A percentile compares a stretch with the other conserved stretches of the same genome.
Evolutionary conservation across 441 rosid genomes (phyloP).

Genomic region (Euphorbia schlechtendalii): DNA sequence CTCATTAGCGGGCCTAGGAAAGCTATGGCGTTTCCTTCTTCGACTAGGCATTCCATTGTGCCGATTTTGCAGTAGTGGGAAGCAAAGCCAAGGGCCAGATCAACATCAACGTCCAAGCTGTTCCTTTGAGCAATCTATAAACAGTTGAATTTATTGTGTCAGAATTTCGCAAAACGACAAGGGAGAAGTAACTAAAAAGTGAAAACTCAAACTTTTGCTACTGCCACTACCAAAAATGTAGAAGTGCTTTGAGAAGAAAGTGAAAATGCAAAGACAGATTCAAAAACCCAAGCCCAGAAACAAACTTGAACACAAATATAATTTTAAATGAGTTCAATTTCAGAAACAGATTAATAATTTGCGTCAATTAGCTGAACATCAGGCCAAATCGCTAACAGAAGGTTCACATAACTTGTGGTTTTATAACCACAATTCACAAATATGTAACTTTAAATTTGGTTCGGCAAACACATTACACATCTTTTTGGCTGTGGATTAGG

Average conservation of each 20-base stretch:
- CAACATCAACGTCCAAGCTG: constrained; percentile 92
- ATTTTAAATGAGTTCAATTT: neutral
- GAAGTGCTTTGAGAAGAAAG: neutral
- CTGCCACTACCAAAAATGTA: neutral
- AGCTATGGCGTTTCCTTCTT: constrained; percentile 84
- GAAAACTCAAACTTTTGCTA: neutral
- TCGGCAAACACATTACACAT: neutral
- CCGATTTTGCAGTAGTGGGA: constrained; percentile 83
- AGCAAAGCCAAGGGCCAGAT: constrained; percentile 84
- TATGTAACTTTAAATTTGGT: neutral
- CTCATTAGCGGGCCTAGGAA: constrained; percentile 90
- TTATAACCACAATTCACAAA: neutral
- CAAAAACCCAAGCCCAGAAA: neutral
- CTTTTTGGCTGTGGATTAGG: neutral
- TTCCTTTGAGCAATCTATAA: constrained; percentile 92
- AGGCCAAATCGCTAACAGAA: neutral
- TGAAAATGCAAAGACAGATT: neutral
- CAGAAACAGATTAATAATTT: neutral
- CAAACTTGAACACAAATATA: neutral
- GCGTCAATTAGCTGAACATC: neutral
- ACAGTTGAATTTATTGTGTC: constrained; percentile 18
- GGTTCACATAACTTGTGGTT: neutral
- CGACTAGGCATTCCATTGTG: constrained; percentile 93
- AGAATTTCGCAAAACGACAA: neutral
- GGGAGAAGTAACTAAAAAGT: neutral